Evolutionary conservation across 306 rosid genomes (phyloP).

Genomic region (Luffa aegyptiaca): DNA sequence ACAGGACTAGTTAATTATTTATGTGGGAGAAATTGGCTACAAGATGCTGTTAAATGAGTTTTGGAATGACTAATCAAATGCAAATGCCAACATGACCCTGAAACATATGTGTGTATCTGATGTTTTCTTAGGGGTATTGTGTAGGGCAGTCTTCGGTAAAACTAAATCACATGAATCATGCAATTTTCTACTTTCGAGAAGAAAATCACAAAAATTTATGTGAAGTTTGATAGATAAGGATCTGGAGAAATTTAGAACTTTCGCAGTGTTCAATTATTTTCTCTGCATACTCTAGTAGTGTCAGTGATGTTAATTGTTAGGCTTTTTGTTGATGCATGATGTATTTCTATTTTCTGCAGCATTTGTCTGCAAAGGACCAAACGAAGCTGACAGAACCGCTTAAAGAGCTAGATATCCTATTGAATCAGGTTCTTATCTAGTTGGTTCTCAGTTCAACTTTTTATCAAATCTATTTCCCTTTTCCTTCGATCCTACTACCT

Average conservation of each 20-base stretch:
- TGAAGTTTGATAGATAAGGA: neutral
- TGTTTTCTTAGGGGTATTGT: neutral
- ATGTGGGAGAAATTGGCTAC: neutral
- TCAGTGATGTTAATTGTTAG: neutral
- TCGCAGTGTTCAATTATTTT: neutral
- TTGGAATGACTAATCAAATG: neutral
- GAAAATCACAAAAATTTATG: neutral
- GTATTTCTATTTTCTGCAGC: slow-evolving; percentile 36
- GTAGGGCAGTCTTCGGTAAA: neutral
- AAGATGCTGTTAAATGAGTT: neutral
- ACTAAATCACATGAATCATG: neutral
- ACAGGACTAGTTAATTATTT: neutral
- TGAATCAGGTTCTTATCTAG: slow-evolving; percentile 72
- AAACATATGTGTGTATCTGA: neutral
- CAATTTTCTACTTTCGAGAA: neutral
- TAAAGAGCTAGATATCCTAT: slow-evolving; percentile 77
- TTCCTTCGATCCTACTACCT: neutral
- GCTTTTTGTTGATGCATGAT: slow-evolving; percentile 4
- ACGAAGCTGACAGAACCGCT: slow-evolving; percentile 63
- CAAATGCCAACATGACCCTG: neutral
- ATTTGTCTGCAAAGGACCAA: slow-evolving; percentile 63
- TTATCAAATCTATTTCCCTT: slow-evolving; percentile 13
- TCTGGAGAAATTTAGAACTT: neutral
- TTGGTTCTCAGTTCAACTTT: slow-evolving; percentile 26
- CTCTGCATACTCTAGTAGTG: neutral